Conservation (phyloP, 192 early-diverging fungal genomes). For the Funneliformis mosseae region DNA sequence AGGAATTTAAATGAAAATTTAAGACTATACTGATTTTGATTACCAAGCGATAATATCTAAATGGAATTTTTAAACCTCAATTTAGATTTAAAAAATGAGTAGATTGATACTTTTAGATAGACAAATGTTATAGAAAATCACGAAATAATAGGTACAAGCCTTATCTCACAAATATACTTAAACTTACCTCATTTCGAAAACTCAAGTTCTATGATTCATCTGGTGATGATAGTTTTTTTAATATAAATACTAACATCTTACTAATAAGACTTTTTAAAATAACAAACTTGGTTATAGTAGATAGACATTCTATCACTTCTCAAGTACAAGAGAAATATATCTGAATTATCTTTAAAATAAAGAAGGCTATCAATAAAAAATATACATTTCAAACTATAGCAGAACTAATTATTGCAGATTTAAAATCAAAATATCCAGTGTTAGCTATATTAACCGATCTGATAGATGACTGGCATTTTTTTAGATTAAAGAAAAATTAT, state of each 20-base stretch:
- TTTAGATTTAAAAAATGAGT: background rate
- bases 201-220: constrained; percentile 11
- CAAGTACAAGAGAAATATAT: constrained; percentile 10
- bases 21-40: constrained; percentile 1
- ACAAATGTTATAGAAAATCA: background rate
- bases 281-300: background rate
- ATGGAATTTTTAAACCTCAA: background rate
- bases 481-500: background rate
- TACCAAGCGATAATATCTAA: background rate
- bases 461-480: background rate
- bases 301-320: background rate
- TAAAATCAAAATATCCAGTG: background rate
- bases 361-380: background rate
- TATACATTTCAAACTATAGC: background rate
- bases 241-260: background rate
- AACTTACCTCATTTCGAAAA: background rate
- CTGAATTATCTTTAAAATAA: background rate
- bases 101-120: constrained; percentile 9
- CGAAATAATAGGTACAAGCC: background rate
- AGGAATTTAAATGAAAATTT: background rate
- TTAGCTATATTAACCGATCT: constrained; percentile 1
- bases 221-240: background rate
- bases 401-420: background rate
- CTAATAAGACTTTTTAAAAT: background rate
- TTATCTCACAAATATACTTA: background rate